Evolutionary conservation across 768 basidiomycete genomes (phyloP), one percentile per base, ranked within the genome.

Genomic region (Podaxis sp.): DNA sequence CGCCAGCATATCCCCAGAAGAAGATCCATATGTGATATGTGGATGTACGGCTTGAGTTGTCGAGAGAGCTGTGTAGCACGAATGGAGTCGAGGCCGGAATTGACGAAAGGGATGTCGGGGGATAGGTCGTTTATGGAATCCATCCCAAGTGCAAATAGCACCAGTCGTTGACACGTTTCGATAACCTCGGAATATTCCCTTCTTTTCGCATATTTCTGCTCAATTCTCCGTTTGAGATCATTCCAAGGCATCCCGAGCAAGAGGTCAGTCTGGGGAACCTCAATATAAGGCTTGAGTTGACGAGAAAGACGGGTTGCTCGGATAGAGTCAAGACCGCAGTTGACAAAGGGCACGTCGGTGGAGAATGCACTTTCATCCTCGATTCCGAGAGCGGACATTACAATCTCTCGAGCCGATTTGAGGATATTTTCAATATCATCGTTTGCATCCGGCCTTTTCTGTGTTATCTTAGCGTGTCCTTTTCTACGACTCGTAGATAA

Each of bases 301-400:
- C 69, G 70, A 12, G 78, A 75, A 11, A 79, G 64, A n/a, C 71
- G 70, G 4, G 74, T 74, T 13, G 79, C 79, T 9, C 74, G 70
- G 5, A 80, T 71, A 1, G 79, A 80, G 64, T 80, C 79, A 17
- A 79, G 68, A 8, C 80, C 80, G 46, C 80, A 80, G 2, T 74
- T 69, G 0, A 76, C 78, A 52, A 81, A 69, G 1, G 80, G 79
- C 5, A 77, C 72, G 12, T 78, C 72, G 0, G 65, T 55, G 5
- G 71, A 70, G 51, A 80, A 74, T 37, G 79, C 77, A 19, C 73
- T 69, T 19, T 61, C 62, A 1, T 73, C 59, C 33, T 33, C 33
- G 24, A 80, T 64, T 51, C 74, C 75, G n/a, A 77, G 65, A 19
- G 41, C 29, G 4, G 25, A 27, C 15, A 43, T 46, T 25, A 57